Base-by-base conservation (phyloP, 176 grass and related monocot species). In the Carex parvula region DNA sequence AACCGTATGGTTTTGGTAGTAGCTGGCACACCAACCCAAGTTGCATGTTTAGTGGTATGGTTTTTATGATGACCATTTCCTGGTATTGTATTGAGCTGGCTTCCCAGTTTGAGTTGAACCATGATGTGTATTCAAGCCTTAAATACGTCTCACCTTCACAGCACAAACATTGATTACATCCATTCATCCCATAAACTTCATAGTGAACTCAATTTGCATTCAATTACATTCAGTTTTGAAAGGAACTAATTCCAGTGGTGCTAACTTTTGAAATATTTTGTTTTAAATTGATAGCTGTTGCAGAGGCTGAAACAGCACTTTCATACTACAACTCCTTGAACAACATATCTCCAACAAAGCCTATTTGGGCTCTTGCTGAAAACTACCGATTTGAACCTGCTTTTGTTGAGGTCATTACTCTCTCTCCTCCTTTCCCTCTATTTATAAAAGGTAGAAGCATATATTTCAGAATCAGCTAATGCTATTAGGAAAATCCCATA, bases 341-440 rank as follows among this genome's bases (percentile, higher is more conserved):
- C 78, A 90, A 88, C 68, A 60, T 87, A 80, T 84, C 92, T 30
- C 68, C 81, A 42, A 65, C 68, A 57, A 92, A 92, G 67, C 91
- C 88, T 57, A 86, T 98, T 82, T 95, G 96, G 96, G 96, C 96
- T 86, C 64, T 98, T 7, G 96, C 91, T 80, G 93, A 98, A 86
- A 95, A 98, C 64, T 98, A 95, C 82, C 90, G 96, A 81, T 98
- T 98, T 69, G 96, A 98, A 92, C 92, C 92, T 92, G 89, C 95
- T 79, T 98, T 98, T 93, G 88, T 98, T 60, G 96, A 98, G 93
- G 96, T 98, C 94, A 20, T 41, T 33, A 16, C 50, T 32, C 14
- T 56, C 29, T 8, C 67, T 42, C 17, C 26, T 30, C 32, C 13
- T 20, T 21, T 77, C 24, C 22, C 48, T 55, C 22, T 32, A 3